These are phyloP conservation scores for Chrysoporthe puriensis DNA, from an alignment of 2,329 filamentous ascomycete species.

Conservation along the genomic window DNA sequence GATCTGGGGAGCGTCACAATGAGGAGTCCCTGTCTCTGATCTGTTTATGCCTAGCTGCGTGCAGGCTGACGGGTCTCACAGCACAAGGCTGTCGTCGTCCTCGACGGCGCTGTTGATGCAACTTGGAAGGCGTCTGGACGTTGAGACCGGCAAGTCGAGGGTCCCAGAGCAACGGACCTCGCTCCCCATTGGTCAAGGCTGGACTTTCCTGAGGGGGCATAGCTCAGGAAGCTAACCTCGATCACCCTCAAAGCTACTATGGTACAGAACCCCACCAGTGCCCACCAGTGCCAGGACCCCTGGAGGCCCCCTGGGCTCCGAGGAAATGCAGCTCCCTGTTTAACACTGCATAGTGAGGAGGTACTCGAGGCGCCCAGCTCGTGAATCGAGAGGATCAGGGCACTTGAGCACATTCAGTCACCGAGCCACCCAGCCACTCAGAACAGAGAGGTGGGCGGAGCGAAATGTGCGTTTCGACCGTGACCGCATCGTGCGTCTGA, in stretches of 20 bases:
- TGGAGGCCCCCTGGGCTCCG: constrained; percentile 3
- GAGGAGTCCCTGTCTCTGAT: background rate
- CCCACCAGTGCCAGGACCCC: background rate
- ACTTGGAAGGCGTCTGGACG: background rate
- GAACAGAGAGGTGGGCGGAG: background rate
- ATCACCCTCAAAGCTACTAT: background rate
- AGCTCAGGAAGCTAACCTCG: background rate
- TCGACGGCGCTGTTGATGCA: background rate
- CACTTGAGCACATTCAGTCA: background rate
- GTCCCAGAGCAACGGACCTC: background rate
- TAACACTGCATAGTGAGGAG: background rate
- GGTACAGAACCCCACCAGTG: background rate
- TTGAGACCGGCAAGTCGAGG: background rate
- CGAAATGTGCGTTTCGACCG: background rate
- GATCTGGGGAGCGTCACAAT: background rate
- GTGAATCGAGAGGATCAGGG: background rate
- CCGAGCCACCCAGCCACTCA: background rate
- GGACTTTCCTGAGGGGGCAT: constrained; percentile 7
- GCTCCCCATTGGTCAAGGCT: background rate
- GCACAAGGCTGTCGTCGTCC: background rate
- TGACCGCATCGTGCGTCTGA: background rate
- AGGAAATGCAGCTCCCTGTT: constrained; percentile 7
- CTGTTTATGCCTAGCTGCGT: background rate
- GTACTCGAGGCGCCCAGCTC: background rate
- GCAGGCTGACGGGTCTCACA: background rate